phyloP scores from a whole-genome alignment of 2,329 filamentous ascomycete species.

The Colletotrichum costaricense region DNA sequence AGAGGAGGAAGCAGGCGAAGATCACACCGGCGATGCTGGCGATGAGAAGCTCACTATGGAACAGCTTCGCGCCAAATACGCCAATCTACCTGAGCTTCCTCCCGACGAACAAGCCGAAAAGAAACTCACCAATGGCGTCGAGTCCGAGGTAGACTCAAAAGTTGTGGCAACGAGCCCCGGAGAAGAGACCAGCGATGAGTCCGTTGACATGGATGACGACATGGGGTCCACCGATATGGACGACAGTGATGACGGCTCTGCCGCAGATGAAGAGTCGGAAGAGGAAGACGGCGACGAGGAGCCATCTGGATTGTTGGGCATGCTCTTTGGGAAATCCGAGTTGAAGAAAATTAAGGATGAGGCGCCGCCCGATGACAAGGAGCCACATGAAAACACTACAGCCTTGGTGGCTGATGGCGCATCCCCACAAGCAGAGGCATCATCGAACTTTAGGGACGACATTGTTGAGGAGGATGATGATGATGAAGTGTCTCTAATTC shows the following conservation, averaged over 20 bases:
- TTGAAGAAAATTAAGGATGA: constrained; percentile 61
- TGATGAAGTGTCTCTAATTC: constrained; percentile 48
- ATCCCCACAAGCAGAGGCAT: constrained; percentile 15
- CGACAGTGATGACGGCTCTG: constrained; percentile 53
- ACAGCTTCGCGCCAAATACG: constrained; percentile 76
- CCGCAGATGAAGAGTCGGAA: constrained; percentile 57
- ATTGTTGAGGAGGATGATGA: constrained; percentile 43
- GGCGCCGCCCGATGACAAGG: constrained; percentile 41
- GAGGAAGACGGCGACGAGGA: constrained; percentile 54
- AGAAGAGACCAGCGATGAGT: constrained; percentile 71
- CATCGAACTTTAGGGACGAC: constrained; percentile 36
- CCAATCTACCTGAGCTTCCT: constrained; percentile 66
- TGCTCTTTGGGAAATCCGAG: constrained; percentile 70
- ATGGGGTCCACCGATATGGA: constrained; percentile 69
- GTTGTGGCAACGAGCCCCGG: constrained; percentile 38
- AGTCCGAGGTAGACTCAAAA: constrained; percentile 1
- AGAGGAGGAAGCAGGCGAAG: constrained; percentile 69
- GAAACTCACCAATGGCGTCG: constrained; percentile 33
- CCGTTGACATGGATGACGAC: constrained; percentile 76
- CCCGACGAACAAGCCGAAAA: constrained; percentile 39
- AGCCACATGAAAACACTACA: constrained; percentile 37
- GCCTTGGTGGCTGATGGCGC: not conserved
- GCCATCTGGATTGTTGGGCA: constrained; percentile 61
- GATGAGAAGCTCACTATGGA: constrained; percentile 77
- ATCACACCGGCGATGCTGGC: constrained; percentile 51